phyloP scores from a whole-genome alignment of 495 filamentous ascomycete genomes.

The Penicillium steckii region DNA sequence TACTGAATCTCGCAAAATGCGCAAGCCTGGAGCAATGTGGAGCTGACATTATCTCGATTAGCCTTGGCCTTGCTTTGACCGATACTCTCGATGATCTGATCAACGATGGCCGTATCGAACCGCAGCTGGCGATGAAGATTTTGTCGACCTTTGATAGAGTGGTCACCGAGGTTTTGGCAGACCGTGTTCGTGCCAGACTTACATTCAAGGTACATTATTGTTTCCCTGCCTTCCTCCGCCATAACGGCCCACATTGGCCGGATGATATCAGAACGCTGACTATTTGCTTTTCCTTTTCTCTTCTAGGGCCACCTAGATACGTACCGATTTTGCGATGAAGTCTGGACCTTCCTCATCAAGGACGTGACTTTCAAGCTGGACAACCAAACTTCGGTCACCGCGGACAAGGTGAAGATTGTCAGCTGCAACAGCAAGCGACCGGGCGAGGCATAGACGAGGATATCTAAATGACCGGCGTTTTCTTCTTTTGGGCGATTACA shows the following conservation, averaged over 20 bases:
- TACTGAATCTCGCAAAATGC: constrained; percentile 36
- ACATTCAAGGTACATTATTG: constrained; percentile 83
- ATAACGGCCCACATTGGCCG: neutral
- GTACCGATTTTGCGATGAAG: constrained; percentile 99
- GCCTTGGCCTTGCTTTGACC: constrained; percentile 86
- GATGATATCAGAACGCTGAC: neutral
- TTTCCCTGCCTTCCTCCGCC: neutral
- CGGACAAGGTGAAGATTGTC: constrained; percentile 95
- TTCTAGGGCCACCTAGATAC: constrained; percentile 92
- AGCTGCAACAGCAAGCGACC: constrained; percentile 87
- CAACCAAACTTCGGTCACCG: constrained; percentile 60
- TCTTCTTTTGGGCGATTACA: constrained; percentile 5
- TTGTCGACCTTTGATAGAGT: constrained; percentile 87
- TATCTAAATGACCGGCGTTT: constrained; percentile 15
- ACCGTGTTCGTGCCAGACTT: constrained; percentile 86
- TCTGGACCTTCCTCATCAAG: constrained; percentile 99
- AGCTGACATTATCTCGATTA: constrained; percentile 38
- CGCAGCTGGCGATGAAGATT: constrained; percentile 98
- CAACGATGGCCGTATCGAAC: constrained; percentile 87
- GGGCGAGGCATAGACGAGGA: constrained; percentile 59
- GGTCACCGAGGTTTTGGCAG: constrained; percentile 82
- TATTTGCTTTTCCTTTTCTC: neutral
- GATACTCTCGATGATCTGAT: constrained; percentile 97
- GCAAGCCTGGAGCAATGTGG: neutral
- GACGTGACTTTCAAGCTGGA: constrained; percentile 98